Evolutionary conservation across 1,284 basidiomycete species (phyloP).

Genomic region (Leccinum pachyderme): DNA sequence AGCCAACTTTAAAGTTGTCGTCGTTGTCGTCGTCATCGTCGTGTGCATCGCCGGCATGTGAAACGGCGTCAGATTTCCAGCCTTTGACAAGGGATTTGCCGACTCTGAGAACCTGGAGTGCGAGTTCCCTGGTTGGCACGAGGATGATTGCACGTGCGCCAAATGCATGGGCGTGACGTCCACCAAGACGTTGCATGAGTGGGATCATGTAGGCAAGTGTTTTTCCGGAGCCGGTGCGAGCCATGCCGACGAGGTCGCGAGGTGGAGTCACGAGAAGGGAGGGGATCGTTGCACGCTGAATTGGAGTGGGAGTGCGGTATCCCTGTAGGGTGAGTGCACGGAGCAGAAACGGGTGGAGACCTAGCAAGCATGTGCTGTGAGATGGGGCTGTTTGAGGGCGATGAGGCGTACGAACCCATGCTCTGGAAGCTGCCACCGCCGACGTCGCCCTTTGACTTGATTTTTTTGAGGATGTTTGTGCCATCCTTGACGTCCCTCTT

Average conservation of each 20-base stretch:
- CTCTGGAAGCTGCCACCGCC: conserved; percentile 85
- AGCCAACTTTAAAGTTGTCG: conserved; percentile 44
- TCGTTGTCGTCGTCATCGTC: conserved; percentile 53
- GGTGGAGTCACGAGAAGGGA: conserved; percentile 83
- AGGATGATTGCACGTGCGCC: conserved; percentile 89
- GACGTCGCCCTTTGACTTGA: conserved; percentile 68
- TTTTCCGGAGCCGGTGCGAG: conserved; percentile 97
- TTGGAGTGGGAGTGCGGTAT: conserved; percentile 94
- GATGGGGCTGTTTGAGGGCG: background rate
- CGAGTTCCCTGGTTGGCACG: conserved; percentile 91
- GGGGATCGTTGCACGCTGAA: conserved; percentile 91
- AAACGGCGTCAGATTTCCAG: conserved; percentile 57
- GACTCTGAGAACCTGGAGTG: conserved; percentile 90
- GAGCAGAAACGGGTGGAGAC: conserved; percentile 80
- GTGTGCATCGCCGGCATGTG: conserved; percentile 59
- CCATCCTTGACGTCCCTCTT: conserved; percentile 69
- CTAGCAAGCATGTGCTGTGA: conserved; percentile 38
- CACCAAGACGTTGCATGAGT: conserved; percentile 83
- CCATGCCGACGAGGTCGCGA: conserved; percentile 97
- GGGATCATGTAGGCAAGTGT: conserved; percentile 97
- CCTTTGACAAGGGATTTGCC: conserved; percentile 91
- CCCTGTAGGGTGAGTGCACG: conserved; percentile 90
- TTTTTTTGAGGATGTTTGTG: conserved; percentile 67
- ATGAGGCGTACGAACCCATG: conserved; percentile 62
- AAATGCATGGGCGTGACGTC: conserved; percentile 76